Conservation (phyloP, 2,329 filamentous ascomycete genomes). For the Parascedosporium putredinis region DNA sequence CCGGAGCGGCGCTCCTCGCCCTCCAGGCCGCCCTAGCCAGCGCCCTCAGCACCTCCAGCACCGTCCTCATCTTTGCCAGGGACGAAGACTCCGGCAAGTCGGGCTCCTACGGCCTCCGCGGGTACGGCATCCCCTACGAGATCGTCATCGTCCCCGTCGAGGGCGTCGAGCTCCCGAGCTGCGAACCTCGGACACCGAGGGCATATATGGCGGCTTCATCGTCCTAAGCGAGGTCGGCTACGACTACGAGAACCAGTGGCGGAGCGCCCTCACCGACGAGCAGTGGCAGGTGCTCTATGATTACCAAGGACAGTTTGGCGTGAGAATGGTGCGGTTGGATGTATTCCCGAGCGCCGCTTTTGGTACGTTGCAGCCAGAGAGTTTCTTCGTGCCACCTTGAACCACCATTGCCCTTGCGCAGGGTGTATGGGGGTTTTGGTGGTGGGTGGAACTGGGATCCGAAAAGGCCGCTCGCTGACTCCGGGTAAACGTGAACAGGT, state of each 20-base stretch:
- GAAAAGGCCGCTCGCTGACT: neutral
- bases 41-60: conserved; percentile 24
- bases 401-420: no score
- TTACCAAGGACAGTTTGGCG: conserved; percentile 47
- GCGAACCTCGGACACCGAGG: conserved; percentile 33
- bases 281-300: conserved; percentile 46
- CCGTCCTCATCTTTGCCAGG: conserved; percentile 47
- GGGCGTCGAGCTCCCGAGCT: conserved; percentile 42
- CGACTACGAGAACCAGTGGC: conserved; percentile 36
- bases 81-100: conserved; percentile 34
- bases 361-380: conserved; percentile 28
- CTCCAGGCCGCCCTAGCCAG: neutral
- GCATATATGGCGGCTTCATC: conserved; percentile 52
- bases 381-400: no score
- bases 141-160: conserved; percentile 41
- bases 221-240: conserved; percentile 43
- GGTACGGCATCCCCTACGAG: conserved; percentile 51
- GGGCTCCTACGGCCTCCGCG: conserved; percentile 42
- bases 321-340: conserved; percentile 50
- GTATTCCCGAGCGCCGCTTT: conserved; percentile 42
- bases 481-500: neutral
- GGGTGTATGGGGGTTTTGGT: no score
- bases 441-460: no score
- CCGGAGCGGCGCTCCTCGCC: neutral
- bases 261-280: conserved; percentile 41